Evolutionary conservation across 306 rosid genomes (phyloP).

Genomic region (Gynostemma pentaphyllum): DNA sequence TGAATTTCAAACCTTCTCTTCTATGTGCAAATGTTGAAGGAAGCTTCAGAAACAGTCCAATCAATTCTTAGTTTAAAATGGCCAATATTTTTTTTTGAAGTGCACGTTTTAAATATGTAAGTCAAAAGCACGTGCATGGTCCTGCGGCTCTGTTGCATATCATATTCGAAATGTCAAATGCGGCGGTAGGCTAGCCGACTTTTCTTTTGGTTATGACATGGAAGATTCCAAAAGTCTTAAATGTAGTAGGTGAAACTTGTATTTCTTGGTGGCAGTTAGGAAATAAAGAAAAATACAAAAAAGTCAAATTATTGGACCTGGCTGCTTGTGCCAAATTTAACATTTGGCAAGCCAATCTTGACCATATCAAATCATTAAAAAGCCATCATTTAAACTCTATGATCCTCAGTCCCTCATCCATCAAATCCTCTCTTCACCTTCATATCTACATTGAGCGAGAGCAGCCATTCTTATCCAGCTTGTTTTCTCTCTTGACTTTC

Average conservation of each 20-base stretch:
- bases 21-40: slow-evolving; percentile 1
- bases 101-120: not conserved
- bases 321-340: not conserved
- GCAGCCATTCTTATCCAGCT: not conserved
- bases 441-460: not conserved
- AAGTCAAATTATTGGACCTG: slow-evolving; percentile 4
- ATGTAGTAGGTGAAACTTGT: not conserved
- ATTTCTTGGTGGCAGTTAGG: slow-evolving; percentile 3
- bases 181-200: slow-evolving; percentile 1
- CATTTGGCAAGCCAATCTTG: slow-evolving; percentile 4
- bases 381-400: not conserved
- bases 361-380: not conserved
- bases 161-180: not conserved
- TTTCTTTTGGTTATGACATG: not conserved
- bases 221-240: slow-evolving; percentile 2
- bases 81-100: not conserved
- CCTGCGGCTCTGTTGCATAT: not conserved
- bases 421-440: not conserved
- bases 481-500: not conserved
- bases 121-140: slow-evolving; percentile 2
- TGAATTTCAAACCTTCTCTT: not conserved
- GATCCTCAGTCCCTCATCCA: not conserved
- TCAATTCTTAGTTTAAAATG: not conserved
- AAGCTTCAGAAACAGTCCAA: not conserved
- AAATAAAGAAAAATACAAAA: not conserved